phyloP scores from a whole-genome alignment of 106 monocot species.

The Dactylorhiza incarnata region DNA sequence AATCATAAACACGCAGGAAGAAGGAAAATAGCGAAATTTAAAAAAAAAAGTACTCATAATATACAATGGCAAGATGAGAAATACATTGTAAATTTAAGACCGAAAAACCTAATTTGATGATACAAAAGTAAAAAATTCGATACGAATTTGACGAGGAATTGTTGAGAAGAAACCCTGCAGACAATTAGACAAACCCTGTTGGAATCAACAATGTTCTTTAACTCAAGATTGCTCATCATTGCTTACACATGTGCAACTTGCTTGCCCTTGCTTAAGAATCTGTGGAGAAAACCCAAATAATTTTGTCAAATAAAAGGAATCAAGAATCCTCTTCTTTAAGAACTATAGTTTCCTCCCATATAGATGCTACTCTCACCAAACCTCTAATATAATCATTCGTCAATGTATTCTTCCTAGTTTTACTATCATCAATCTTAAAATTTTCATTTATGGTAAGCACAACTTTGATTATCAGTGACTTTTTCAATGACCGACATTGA shows the following conservation, averaged over 20 bases:
- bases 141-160: background rate
- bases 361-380: too few relatives aligned
- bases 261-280: slow-evolving; percentile 8
- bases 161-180: background rate
- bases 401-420: too few relatives aligned
- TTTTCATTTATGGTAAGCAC: too few relatives aligned
- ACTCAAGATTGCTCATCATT: background rate
- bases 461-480: too few relatives aligned
- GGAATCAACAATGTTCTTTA: background rate
- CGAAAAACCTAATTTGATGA: background rate
- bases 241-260: slow-evolving; percentile 7
- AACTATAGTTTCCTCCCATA: too few relatives aligned
- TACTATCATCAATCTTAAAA: too few relatives aligned
- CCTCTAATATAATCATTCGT: too few relatives aligned
- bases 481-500: too few relatives aligned
- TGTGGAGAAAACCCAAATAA: background rate
- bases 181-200: background rate
- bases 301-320: background rate
- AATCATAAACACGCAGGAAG: too few relatives aligned
- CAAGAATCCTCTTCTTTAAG: background rate
- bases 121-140: background rate
- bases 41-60: too few relatives aligned
- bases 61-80: background rate
- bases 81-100: background rate
- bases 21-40: too few relatives aligned